Conservation (phyloP, 805 yeast species). For the Yarrowia deformans region DNA sequence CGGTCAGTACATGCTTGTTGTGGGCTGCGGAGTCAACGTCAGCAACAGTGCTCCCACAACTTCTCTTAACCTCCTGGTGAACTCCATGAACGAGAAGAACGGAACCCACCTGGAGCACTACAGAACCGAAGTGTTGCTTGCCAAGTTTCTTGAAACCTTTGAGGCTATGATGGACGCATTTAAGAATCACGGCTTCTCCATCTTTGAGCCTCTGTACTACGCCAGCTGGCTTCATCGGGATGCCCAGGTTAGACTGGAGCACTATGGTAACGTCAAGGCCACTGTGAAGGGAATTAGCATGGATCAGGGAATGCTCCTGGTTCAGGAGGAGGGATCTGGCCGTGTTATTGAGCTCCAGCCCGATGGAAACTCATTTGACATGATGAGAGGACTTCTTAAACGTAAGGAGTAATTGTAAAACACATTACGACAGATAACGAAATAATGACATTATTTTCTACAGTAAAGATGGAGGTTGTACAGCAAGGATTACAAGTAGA, state of each 20-base stretch:
- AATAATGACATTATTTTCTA: background rate
- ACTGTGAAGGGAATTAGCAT: constrained; percentile 78
- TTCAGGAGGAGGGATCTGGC: constrained; percentile 70
- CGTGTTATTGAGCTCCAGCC: constrained; percentile 79
- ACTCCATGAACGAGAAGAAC: constrained; percentile 59
- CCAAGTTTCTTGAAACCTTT: constrained; percentile 69
- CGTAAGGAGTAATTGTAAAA: constrained; percentile 53
- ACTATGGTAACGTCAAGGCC: constrained; percentile 62
- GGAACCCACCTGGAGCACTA: constrained; percentile 56
- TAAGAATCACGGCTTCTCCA: constrained; percentile 66
- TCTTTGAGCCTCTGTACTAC: constrained; percentile 76
- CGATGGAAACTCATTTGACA: constrained; percentile 96
- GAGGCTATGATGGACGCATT: constrained; percentile 65
- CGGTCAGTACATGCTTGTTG: constrained; percentile 67
- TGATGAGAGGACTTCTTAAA: constrained; percentile 85
- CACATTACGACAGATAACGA: background rate
- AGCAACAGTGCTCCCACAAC: constrained; percentile 91
- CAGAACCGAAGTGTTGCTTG: constrained; percentile 61
- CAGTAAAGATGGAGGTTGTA: no score
- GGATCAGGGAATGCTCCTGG: constrained; percentile 84
- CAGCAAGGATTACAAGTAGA: no score
- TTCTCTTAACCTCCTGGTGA: constrained; percentile 76
- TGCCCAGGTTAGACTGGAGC: constrained; percentile 74
- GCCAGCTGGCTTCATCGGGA: constrained; percentile 83
- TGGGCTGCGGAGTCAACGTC: constrained; percentile 89